Evolutionary conservation across 768 basidiomycete genomes (phyloP), one percentile per base, ranked within the genome.

Genomic region (Mycena crocata): DNA sequence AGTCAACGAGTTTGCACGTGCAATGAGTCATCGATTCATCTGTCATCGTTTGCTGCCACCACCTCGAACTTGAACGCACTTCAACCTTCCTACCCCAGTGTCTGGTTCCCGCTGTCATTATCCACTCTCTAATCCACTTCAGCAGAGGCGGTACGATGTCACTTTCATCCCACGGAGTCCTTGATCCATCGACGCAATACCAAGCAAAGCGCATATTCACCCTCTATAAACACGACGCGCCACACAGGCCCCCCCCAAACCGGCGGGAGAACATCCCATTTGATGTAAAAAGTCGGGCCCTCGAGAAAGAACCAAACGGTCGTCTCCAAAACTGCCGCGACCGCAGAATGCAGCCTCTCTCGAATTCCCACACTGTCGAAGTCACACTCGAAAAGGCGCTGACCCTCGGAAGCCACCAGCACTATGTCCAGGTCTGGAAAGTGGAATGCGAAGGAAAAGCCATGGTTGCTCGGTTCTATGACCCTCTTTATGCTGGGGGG

Each of bases 391-490:
- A 21, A 32, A 19, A 52, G 32, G 9, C 28, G 9, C 31, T 52
- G 7, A 14, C 50, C 32, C 15, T 23, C n/a, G 50, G 50, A 13
- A 3, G 17, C 15, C 9, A 52, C 23, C 21, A 32, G 50, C 50
- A 32, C 32, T 52, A 32, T 34, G 50, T 32, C 14, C 50, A 52
- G 31, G 50, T 52, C 50, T 52, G 50, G 50, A 52, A 31, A 32
- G 50, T 52, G 31, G 50, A 52, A 52, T 32, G 50, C 50, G 50
- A 32, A 3, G 50, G 50, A 17, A 19, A 34, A 24, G 15, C 9
- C 17, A 21, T 52, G 50, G 50, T 52, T 5, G 50, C 50, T 9
- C 50, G 50, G 9, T 52, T 52, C 50, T 52, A 52, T 32, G 50
- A 52, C 32, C 50, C 50, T n/a, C 32, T 52, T 17, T 52, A 52